A percentile compares a stretch with the other conserved stretches of the same genome.
These are phyloP conservation scores for Aschersonia sp. DNA, from an alignment of 2,329 filamentous ascomycete genomes.

Conservation along the genomic window DNA sequence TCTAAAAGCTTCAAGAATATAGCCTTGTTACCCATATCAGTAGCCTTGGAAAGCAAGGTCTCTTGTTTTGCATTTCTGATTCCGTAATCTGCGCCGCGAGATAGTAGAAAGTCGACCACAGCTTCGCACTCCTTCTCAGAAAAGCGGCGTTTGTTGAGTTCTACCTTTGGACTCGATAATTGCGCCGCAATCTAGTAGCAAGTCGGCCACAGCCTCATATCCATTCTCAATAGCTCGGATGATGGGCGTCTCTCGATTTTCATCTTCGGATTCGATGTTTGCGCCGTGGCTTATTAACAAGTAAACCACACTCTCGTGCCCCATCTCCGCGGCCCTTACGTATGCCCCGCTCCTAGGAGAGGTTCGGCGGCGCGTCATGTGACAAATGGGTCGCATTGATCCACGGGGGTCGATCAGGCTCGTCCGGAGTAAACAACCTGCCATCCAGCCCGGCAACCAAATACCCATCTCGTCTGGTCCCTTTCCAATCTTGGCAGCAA, in stretches of 20 bases:
- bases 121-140: not conserved
- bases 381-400: conserved; percentile 17
- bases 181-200: not conserved
- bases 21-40: not conserved
- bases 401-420: conserved; percentile 13
- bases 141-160: not conserved
- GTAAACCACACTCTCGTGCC: not conserved
- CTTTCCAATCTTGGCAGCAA: not conserved
- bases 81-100: not conserved
- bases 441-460: not conserved
- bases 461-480: not conserved
- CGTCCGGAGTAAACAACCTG: not conserved
- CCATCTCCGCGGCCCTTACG: too few relatives aligned
- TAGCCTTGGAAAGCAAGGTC: not conserved
- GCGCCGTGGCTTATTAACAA: not conserved
- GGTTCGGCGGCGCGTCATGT: too few relatives aligned
- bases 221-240: not conserved
- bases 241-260: not conserved
- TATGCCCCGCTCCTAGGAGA: too few relatives aligned
- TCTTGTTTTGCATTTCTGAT: not conserved
- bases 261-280: not conserved
- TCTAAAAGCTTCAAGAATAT: not conserved
- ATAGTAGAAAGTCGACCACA: not conserved
- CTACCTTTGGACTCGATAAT: not conserved
- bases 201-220: not conserved